These are phyloP conservation scores for Malbranchea zuffiana DNA, from an alignment of 2,329 filamentous ascomycete species.

Conservation along the genomic window DNA sequence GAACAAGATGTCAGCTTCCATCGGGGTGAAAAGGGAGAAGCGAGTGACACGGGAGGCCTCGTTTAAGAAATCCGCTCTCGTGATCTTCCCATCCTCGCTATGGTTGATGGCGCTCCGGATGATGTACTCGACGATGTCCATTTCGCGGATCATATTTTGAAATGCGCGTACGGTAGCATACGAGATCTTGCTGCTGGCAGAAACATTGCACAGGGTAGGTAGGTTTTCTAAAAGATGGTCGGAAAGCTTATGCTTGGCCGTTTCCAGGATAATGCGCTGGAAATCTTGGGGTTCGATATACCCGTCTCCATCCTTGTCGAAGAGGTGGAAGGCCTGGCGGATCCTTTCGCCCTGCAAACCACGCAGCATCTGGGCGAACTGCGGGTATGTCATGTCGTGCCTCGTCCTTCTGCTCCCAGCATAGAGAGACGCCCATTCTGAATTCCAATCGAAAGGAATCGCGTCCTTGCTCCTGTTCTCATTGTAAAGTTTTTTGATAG, in stretches of 20 bases:
- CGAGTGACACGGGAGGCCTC: constrained; percentile 83
- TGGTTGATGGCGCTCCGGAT: constrained; percentile 75
- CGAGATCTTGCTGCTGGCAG: constrained; percentile 80
- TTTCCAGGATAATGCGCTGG: constrained; percentile 90
- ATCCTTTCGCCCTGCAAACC: constrained; percentile 93
- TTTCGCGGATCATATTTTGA: constrained; percentile 94
- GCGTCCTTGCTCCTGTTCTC: constrained; percentile 73
- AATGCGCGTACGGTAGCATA: constrained; percentile 97
- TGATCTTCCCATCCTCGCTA: constrained; percentile 84
- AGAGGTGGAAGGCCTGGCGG: constrained; percentile 82
- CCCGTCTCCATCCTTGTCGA: constrained; percentile 84
- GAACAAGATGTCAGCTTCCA: constrained; percentile 98
- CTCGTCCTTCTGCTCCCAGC: constrained; percentile 78
- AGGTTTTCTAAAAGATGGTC: constrained; percentile 90
- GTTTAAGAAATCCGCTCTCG: constrained; percentile 83
- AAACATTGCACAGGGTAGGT: constrained; percentile 88
- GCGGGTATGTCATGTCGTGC: constrained; percentile 85
- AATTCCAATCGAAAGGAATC: constrained; percentile 94
- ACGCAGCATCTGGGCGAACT: constrained; percentile 96
- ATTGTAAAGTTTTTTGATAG: constrained; percentile 76
- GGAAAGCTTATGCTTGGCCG: constrained; percentile 87
- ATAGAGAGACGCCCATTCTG: constrained; percentile 91
- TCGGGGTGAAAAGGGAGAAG: constrained; percentile 92
- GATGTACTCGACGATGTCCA: constrained; percentile 93
- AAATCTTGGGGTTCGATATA: constrained; percentile 95